Conservation (phyloP, 1,139 yeast species). For the Taphrina betulina region DNA sequence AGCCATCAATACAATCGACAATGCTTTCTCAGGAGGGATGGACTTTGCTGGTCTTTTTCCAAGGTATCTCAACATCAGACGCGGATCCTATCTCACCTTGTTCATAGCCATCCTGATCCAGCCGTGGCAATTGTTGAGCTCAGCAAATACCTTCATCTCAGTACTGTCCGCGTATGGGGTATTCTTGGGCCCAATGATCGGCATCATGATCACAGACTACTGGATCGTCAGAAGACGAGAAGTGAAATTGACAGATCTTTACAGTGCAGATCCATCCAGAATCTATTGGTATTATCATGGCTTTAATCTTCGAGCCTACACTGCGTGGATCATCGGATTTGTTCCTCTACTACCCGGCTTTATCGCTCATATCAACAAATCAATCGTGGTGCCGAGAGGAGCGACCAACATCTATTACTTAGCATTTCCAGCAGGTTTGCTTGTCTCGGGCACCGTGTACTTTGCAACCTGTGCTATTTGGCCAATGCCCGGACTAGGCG, state of each 20-base stretch:
- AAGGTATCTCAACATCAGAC: constrained; percentile 52
- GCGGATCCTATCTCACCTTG: constrained; percentile 40
- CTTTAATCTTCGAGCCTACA: constrained; percentile 71
- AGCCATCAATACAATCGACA: constrained; percentile 54
- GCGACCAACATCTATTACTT: constrained; percentile 13
- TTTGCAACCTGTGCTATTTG: constrained; percentile 45
- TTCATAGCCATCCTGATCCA: constrained; percentile 22
- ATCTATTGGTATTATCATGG: constrained; percentile 60
- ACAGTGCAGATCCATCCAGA: constrained; percentile 49
- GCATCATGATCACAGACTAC: constrained; percentile 41
- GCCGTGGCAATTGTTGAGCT: constrained; percentile 47
- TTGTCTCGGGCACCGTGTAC: constrained; percentile 48
- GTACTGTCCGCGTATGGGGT: constrained; percentile 45
- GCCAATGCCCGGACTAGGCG: constrained; percentile 47
- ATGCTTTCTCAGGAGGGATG: constrained; percentile 60
- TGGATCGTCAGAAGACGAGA: constrained; percentile 39
- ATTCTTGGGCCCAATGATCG: constrained; percentile 45
- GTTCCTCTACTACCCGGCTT: constrained; percentile 70
- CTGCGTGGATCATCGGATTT: constrained; percentile 70
- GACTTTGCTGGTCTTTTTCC: constrained; percentile 60
- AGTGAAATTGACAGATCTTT: constrained; percentile 59
- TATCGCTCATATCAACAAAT: constrained; percentile 14
- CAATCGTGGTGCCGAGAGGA: constrained; percentile 1
- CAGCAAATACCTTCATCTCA: constrained; percentile 43
- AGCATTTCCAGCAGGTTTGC: constrained; percentile 43